phyloP scores from a whole-genome alignment of 345 rosid species.

The Noccaea bulbosa region DNA sequence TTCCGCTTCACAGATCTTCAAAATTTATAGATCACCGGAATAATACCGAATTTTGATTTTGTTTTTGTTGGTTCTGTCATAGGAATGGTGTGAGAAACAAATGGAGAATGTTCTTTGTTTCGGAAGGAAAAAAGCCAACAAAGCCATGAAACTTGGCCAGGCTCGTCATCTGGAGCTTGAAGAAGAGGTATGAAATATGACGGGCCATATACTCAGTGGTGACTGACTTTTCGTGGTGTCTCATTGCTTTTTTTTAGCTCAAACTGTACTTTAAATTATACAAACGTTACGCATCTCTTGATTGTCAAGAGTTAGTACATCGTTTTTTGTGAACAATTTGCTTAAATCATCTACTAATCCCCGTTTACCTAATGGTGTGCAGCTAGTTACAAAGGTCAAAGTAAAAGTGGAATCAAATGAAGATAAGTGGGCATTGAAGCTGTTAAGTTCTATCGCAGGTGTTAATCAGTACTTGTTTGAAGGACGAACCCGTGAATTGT shows the following conservation, averaged over 20 bases:
- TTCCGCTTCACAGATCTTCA: background rate
- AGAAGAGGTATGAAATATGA: slow-evolving; percentile 56
- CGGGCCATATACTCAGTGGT: background rate
- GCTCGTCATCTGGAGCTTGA: slow-evolving; percentile 79
- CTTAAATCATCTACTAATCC: slow-evolving; percentile 24
- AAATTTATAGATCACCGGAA: no score
- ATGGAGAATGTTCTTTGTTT: slow-evolving; percentile 61
- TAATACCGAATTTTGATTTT: slow-evolving; percentile 1
- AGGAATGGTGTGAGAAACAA: slow-evolving; percentile 96
- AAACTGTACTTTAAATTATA: background rate
- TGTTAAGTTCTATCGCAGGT: slow-evolving; percentile 65
- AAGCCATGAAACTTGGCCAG: slow-evolving; percentile 75
- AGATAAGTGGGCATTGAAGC: slow-evolving; percentile 77
- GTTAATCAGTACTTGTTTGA: slow-evolving; percentile 67
- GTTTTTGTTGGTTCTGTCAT: background rate
- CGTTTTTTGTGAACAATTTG: background rate
- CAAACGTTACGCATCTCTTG: no score
- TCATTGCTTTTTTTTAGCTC: slow-evolving; percentile 21
- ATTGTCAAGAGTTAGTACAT: background rate
- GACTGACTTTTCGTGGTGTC: background rate
- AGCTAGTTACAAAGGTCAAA: slow-evolving; percentile 61
- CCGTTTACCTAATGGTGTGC: slow-evolving; percentile 5
- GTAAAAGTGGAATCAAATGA: slow-evolving; percentile 56
- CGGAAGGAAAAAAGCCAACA: slow-evolving; percentile 48
- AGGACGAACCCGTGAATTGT: slow-evolving; percentile 82